Base-by-base conservation (phyloP, 2,329 filamentous ascomycete species). In the Colletotrichum cereale region DNA sequence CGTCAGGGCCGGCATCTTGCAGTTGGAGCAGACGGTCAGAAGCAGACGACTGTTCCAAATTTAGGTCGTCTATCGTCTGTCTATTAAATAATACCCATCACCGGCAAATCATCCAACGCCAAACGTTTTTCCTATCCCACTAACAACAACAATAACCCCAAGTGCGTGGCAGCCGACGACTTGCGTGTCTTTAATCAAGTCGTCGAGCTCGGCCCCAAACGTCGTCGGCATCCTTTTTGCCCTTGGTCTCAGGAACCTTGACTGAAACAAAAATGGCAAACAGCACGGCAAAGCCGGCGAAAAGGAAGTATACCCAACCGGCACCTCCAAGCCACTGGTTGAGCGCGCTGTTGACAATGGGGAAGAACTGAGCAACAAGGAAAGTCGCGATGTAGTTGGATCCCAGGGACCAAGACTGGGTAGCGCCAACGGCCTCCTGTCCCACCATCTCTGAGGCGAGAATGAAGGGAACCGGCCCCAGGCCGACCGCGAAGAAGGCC, bases 401-500 rank as follows among this genome's bases (percentile, higher is more conserved):
- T 1, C 90, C 94, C 31, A 98, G 83, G 0, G 92, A 93, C 88
- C 95, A 97, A 69, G 92, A 95, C 80, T 99, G 96, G 0, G 94
- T 93, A 0, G 96, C 94, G 1, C 96, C 95, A 0, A 98, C 95
- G 0, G 96, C 96, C 79, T 97, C 94, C 16, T 94, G 91, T 0
- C 91, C 93, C 0, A 98, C 96, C 3, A 98, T 88, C 81, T 98
- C 96, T 1, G 93, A 95, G 0, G 95, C 92, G 57, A 99, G 87
- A 75, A 98, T 97, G 81, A 98, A 99, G 0, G 96, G 96, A 0
- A 99, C 94, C 0, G 96, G 96, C 0, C 96, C 96, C 0, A 99
- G 87, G 0, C 96, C 96, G 18, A 97, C 88, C 0, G 93, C 96
- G 76, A 98, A 99, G 78, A 93, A 94, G 5, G 90, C 92, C 2